Conservation (phyloP, 192 early-diverging fungal species). For the Entrophospora sp. region DNA sequence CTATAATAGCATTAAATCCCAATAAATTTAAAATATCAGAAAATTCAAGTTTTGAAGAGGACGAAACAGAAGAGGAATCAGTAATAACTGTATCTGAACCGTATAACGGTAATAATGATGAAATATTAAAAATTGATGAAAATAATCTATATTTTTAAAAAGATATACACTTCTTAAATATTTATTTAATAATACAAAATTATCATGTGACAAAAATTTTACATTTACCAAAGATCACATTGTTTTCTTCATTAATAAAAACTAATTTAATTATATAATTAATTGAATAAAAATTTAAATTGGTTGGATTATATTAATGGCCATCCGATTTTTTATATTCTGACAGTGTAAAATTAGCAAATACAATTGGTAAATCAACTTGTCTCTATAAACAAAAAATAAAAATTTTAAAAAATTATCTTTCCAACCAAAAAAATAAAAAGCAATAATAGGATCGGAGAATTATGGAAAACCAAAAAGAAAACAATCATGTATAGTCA, state of each 20-base stretch:
- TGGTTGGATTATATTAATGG: not conserved
- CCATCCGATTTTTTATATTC: slow-evolving; percentile 11
- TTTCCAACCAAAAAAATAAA: not conserved
- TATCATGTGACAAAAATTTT: too few relatives aligned
- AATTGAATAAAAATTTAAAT: too few relatives aligned
- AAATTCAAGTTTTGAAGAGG: slow-evolving; percentile 17
- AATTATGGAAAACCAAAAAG: not conserved
- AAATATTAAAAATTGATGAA: too few relatives aligned
- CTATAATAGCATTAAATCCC: slow-evolving; percentile 40
- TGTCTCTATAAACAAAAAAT: not conserved
- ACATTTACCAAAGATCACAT: too few relatives aligned
- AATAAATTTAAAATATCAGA: slow-evolving; percentile 31
- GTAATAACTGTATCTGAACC: slow-evolving; percentile 14
- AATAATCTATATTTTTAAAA: too few relatives aligned
- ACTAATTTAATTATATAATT: too few relatives aligned
- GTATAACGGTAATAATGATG: not conserved
- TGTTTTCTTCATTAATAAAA: too few relatives aligned
- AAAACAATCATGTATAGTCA: slow-evolving; percentile 13
- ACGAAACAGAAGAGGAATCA: too few relatives aligned
- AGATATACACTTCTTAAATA: too few relatives aligned
- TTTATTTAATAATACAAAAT: too few relatives aligned
- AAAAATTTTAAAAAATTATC: not conserved
- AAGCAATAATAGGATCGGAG: not conserved
- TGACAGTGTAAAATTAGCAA: not conserved
- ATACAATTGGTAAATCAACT: too few relatives aligned